Base-by-base conservation (phyloP, 2,329 filamentous ascomycete genomes). In the Plenodomus lindquistii region DNA sequence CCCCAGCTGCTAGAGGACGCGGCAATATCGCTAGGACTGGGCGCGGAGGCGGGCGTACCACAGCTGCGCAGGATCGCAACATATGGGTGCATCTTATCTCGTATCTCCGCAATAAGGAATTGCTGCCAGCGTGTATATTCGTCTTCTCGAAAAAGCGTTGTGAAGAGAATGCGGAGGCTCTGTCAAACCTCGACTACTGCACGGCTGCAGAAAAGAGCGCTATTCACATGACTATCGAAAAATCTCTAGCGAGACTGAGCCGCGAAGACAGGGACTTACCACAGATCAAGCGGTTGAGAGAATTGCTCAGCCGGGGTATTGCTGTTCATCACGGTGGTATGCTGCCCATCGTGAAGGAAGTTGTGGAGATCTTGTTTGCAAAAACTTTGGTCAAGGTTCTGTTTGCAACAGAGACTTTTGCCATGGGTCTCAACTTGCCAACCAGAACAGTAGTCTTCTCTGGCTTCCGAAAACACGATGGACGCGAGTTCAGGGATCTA, bases 131-230 rank as follows among this genome's bases (percentile, higher is more conserved):
- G 8, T 97, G 93, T 70, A 96, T 99, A 59, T 99, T 99, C 67
- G 93, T 99, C 46, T 99, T 99, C 73, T 99, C 94, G 2, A 99
- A 97, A 77, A 96, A 94, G 73, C 82, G 94, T 43, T 97, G 94
- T 64, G 94, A 99, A 72, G 91, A 97, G 68, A 99, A 97, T 69
- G 94, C 94, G 0, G 91, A 97, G 69, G 93, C 94, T 0, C 79
- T 99, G 18, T 93, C 89, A 53, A 97, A 97, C 66, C 87, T 96
- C 59, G 94, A 99, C 67, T 97, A 96, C 66, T 95, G 89, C 69
- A 97, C 88, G 5, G 91, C 92, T 0, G 82, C 86, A 2, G 94
- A 99, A 75, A 97, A 97, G 81, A 99, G 94, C 62, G 87, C 90
- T 38, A 95, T 96, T 48, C 93, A 99, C 70, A 97, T 97, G 89